Evolutionary conservation across 495 filamentous ascomycete genomes (phyloP).

Genomic region (Amniculicola lignicola): DNA sequence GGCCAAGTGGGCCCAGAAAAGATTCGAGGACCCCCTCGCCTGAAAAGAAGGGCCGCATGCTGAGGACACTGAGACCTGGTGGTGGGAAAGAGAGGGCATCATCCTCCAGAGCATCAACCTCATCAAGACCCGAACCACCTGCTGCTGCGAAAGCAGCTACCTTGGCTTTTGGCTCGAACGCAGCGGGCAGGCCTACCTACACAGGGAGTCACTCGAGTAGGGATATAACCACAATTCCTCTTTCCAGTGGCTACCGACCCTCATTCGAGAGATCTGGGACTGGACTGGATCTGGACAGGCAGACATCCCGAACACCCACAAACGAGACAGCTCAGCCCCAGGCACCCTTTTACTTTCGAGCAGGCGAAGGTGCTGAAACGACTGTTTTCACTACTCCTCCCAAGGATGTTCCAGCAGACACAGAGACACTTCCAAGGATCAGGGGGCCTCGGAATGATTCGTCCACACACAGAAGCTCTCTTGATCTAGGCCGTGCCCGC

Average conservation of each 20-base stretch:
- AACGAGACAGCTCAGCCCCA: conserved; percentile 7
- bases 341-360: conserved; percentile 19
- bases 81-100: conserved; percentile 59
- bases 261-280: conserved; percentile 21
- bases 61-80: conserved; percentile 72
- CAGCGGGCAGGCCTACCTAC: conserved; percentile 10
- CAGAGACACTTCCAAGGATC: too few relatives aligned
- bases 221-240: background rate
- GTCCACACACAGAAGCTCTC: conserved; percentile 3
- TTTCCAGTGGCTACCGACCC: conserved; percentile 3
- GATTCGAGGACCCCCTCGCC: conserved; percentile 70
- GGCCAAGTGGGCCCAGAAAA: conserved; percentile 45
- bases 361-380: background rate
- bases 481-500: conserved; percentile 1
- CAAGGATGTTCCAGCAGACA: too few relatives aligned
- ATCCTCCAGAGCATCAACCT: conserved; percentile 22
- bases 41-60: conserved; percentile 74
- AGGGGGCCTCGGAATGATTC: too few relatives aligned
- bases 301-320: background rate
- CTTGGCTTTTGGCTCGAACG: conserved; percentile 63
- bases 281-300: conserved; percentile 5
- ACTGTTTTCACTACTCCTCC: background rate
- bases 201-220: conserved; percentile 1
- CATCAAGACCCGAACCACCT: conserved; percentile 33
- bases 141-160: conserved; percentile 83